phyloP scores from a whole-genome alignment of 2,329 filamentous ascomycete genomes.

The Xylaria hypoxylon region DNA sequence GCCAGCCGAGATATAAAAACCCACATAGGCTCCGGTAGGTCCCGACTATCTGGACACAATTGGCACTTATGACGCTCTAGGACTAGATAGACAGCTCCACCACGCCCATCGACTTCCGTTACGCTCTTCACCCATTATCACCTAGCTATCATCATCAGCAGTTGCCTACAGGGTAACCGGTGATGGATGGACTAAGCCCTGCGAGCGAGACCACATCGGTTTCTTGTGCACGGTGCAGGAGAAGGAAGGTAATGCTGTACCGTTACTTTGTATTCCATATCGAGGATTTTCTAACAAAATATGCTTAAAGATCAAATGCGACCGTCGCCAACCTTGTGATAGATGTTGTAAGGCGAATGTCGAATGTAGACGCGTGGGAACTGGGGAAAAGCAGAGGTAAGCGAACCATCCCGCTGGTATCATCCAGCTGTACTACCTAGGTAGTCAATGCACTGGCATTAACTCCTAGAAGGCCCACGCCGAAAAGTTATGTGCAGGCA shows the following conservation, averaged over 20 bases:
- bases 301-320: slow-evolving; percentile 37
- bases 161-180: slow-evolving; percentile 1
- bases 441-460: slow-evolving; percentile 1
- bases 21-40: slow-evolving; percentile 12
- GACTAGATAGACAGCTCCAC: slow-evolving; percentile 20
- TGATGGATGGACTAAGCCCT: slow-evolving; percentile 25
- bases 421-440: slow-evolving; percentile 2
- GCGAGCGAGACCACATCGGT: slow-evolving; percentile 33
- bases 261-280: neutral
- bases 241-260: slow-evolving; percentile 34
- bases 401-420: neutral
- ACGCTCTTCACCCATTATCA: slow-evolving; percentile 1
- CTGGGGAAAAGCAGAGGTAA: slow-evolving; percentile 42
- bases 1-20: neutral
- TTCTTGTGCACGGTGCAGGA: slow-evolving; percentile 38
- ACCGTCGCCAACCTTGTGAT: slow-evolving; percentile 38
- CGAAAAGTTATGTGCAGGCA: slow-evolving; percentile 60
- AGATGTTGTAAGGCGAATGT: slow-evolving; percentile 32
- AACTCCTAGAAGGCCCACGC: slow-evolving; percentile 54
- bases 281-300: slow-evolving; percentile 16
- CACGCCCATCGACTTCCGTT: slow-evolving; percentile 8
- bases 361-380: slow-evolving; percentile 37
- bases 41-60: neutral
- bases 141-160: neutral
- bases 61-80: slow-evolving; percentile 18